Base-by-base conservation (phyloP, 1,139 yeast genomes). In the Magnusiomyces ingens region DNA sequence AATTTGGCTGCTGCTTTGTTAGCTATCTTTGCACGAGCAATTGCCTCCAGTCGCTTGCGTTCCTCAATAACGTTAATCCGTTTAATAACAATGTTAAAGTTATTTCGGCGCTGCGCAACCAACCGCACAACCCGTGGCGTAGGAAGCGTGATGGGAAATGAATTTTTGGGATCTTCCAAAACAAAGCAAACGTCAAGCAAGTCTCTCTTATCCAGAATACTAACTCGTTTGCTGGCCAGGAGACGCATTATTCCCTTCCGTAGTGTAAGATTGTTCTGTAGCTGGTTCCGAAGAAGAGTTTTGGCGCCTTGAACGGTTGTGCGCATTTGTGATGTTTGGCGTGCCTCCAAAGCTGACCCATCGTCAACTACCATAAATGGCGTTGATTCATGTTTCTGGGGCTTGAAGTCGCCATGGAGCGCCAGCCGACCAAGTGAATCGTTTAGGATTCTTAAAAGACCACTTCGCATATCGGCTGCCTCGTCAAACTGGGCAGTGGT, bases 41-140 rank as follows among this genome's bases (percentile, higher is more conserved):
- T 29, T 19, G 49, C 49, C 19, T 46, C 49, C n/a, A 29, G 21
- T 12, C 22, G n/a, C 42, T 26, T 29, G 11, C 37, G 37, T 32
- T 46, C 40, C 21, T 46, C 43, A 12, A 26, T 38, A 18, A 37
- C 12, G 36, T 37, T 32, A 13, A 46, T 4, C 12, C 58, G 40
- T 48, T 52, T 55, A 22, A 64, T 53, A 47, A 75, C 70, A 5
- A 81, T 66, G 51, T 70, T 71, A 2, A 81, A 82, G 15, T 74
- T 70, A 1, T 78, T 82, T 35, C 73, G 56, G 53, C 77, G 66
- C 59, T 76, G 78, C 1, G 86, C 85, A 2, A 79, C 80, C 41
- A 91, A 72, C 61, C 80, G 81, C 67, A 80, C 83, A 57, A 82
- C 84, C 52, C 79, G 76, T 2, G 96, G 97, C 17, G 83, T 71